Conservation (phyloP, 805 yeast genomes). For the Debaryomyces castellii region DNA sequence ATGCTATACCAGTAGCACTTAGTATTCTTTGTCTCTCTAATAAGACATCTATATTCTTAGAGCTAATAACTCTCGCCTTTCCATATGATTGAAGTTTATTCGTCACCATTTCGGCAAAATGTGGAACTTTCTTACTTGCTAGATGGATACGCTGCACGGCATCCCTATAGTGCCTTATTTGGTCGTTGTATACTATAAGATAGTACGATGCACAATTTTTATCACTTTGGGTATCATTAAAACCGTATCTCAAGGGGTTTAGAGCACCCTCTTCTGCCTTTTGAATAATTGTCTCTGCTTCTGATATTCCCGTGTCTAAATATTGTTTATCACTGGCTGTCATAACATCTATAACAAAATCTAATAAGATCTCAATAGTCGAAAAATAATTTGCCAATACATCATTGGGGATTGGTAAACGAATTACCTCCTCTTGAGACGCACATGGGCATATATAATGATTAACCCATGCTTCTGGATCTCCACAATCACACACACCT, state of each 20-base stretch:
- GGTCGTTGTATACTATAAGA: slow-evolving; percentile 75
- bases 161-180: slow-evolving; percentile 70
- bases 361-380: slow-evolving; percentile 50
- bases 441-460: slow-evolving; percentile 49
- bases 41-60: slow-evolving; percentile 50
- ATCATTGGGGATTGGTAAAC: slow-evolving; percentile 34
- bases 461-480: slow-evolving; percentile 75
- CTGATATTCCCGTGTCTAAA: slow-evolving; percentile 20
- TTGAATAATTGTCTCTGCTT: slow-evolving; percentile 20
- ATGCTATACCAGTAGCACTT: slow-evolving; percentile 62
- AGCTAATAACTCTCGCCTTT: slow-evolving; percentile 64
- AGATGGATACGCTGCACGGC: slow-evolving; percentile 63
- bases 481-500: slow-evolving; percentile 90
- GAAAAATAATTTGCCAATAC: slow-evolving; percentile 34
- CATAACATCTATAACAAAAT: slow-evolving; percentile 63
- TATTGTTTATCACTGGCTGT: slow-evolving; percentile 46
- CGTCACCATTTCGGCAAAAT: slow-evolving; percentile 74
- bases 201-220: slow-evolving; percentile 49
- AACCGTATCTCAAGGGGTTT: slow-evolving; percentile 44
- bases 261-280: slow-evolving; percentile 33
- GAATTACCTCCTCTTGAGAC: slow-evolving; percentile 7
- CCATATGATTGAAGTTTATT: slow-evolving; percentile 62
- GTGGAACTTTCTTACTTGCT: slow-evolving; percentile 62
- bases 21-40: slow-evolving; percentile 55
- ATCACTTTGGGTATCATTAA: slow-evolving; percentile 28